phyloP scores from a whole-genome alignment of 2,329 filamentous ascomycete species.

The Aureobasidium sp. region DNA sequence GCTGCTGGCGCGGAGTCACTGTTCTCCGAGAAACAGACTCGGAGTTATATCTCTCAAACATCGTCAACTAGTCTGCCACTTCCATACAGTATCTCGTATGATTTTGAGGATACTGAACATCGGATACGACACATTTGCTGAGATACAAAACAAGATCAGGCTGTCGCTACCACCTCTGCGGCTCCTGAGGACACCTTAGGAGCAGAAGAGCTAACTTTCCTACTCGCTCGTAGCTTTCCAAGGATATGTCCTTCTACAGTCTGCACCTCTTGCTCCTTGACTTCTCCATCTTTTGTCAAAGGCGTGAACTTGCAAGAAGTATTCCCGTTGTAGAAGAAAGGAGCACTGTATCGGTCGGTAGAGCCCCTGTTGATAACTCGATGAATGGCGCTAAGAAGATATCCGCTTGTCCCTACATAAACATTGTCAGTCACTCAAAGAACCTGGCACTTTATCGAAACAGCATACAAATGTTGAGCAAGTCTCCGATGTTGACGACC shows the following conservation, averaged over 20 bases:
- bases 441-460: no score
- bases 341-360: constrained; percentile 37
- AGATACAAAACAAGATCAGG: no score
- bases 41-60: no score
- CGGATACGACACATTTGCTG: no score
- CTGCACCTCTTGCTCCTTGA: background rate
- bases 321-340: constrained; percentile 41
- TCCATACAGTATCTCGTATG: no score
- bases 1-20: no score
- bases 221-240: background rate
- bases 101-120: no score
- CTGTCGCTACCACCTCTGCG: no score
- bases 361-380: constrained; percentile 37
- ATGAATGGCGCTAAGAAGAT: constrained; percentile 39
- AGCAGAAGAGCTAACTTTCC: background rate
- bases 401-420: constrained; percentile 31
- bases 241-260: background rate
- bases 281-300: background rate
- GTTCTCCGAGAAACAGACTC: no score
- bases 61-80: no score
- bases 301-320: background rate
- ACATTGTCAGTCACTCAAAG: background rate
- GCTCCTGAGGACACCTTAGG: no score
- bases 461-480: constrained; percentile 36
- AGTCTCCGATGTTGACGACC: constrained; percentile 45